Evolutionary conservation across 805 yeast genomes (phyloP), one percentile per base, ranked within the genome.

Genomic region (Sugiyamaella floridensis): DNA sequence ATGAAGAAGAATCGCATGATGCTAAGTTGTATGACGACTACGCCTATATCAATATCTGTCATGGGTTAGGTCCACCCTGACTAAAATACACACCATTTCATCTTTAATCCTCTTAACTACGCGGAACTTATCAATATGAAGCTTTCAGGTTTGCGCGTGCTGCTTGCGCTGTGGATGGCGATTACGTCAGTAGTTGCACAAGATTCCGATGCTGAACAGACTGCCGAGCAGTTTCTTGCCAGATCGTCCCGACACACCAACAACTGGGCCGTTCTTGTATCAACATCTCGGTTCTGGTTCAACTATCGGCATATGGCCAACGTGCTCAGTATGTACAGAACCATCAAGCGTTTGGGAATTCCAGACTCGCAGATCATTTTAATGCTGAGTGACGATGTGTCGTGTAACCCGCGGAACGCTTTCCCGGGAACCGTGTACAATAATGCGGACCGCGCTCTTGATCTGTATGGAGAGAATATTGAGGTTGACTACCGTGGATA

Each of bases 271-370:
- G 98, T 93, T 4, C 72, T 93, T 45, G 97, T 93, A 40, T 89
- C 96, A 1, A 92, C 99, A 1, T 89, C 97, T 11, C 74, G 98
- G 55, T 93, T 93, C 71, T 93, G 99, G 99, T 93, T 93, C 76
- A 93, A 93, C 69, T 93, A 93, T 66, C 77, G 99, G 66, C 99
- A 93, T 68, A 88, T 92, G 89, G 98, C 99, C 40, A 93, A 93
- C 69, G 96, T 86, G 29, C 74, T 93, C 59, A 85, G 96, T 65
- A 83, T 93, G 80, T 93, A 93, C 72, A 78, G 99, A 60, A 93
- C 98, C 0, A 98, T 93, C 40, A 93, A 92, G 69, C 76, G 99
- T 61, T 71, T 93, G 49, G 99, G 99, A 1, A 93, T 93, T 22
- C 99, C 99, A 0, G 99, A 93, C 71, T 89, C 97, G 1, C 98